A percentile compares a stretch with the other conserved stretches of the same genome.
phyloP scores from a whole-genome alignment of 2,329 filamentous ascomycete genomes.

The Huntiella moniliformis region DNA sequence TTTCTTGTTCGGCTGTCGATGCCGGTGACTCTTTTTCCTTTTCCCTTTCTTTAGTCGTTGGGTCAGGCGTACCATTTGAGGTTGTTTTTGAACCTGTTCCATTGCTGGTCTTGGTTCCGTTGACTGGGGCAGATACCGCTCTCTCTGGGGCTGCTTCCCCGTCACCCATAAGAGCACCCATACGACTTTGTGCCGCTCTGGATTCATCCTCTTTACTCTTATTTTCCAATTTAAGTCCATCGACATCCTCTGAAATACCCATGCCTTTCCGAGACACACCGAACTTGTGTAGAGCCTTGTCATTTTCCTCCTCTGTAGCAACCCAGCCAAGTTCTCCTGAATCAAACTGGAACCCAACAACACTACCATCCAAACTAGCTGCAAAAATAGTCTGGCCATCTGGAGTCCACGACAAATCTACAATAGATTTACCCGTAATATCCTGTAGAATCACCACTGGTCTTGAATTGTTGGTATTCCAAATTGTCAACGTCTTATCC shows the following conservation, averaged over 20 bases:
- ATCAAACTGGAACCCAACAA: conserved; percentile 66
- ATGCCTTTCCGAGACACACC: conserved; percentile 73
- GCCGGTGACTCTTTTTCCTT: conserved; percentile 16
- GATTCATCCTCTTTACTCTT: conserved; percentile 82
- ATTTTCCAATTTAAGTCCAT: conserved; percentile 72
- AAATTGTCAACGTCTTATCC: conserved; percentile 88
- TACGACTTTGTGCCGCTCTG: conserved; percentile 76
- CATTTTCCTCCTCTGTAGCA: conserved; percentile 70
- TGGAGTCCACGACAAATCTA: conserved; percentile 83
- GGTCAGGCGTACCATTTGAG: conserved; percentile 16
- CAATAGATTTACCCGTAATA: conserved; percentile 75
- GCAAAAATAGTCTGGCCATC: conserved; percentile 76
- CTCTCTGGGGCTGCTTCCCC: conserved; percentile 28
- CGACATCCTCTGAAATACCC: conserved; percentile 82
- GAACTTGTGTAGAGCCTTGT: conserved; percentile 82
- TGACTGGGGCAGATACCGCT: conserved; percentile 24
- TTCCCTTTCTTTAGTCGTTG: conserved; percentile 15
- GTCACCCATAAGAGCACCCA: conserved; percentile 98
- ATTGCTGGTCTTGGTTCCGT: conserved; percentile 29
- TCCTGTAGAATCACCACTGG: conserved; percentile 84
- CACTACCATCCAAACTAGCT: conserved; percentile 75
- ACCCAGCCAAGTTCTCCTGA: conserved; percentile 80
- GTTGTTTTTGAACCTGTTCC: conserved; percentile 21
- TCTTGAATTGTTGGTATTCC: conserved; percentile 90
- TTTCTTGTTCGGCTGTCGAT: conserved; percentile 23